A percentile compares a stretch with the other conserved stretches of the same genome.
Conservation (phyloP, 495 filamentous ascomycete genomes). For the Neurospora sp. region DNA sequence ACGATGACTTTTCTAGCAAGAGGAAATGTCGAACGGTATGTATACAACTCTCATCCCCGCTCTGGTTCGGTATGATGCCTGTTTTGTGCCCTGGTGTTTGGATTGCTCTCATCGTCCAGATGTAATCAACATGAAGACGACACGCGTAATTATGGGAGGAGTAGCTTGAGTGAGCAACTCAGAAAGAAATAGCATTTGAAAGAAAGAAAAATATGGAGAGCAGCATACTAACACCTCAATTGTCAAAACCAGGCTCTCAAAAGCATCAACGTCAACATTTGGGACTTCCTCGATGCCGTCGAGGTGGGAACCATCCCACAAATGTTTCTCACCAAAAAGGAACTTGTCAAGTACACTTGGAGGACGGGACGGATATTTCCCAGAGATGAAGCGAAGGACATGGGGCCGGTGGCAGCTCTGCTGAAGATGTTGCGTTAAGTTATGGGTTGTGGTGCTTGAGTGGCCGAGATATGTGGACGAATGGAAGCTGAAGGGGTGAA, state of each 20-base stretch:
- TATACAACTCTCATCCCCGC: background rate
- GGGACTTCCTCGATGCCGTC: constrained; percentile 25
- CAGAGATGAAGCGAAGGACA: constrained; percentile 5
- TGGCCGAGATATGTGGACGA: background rate
- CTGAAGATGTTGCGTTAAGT: constrained; percentile 1
- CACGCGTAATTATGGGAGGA: no score
- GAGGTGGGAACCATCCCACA: background rate
- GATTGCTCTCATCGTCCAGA: no score
- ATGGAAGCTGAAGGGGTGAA: background rate
- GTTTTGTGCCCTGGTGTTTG: no score
- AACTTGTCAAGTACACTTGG: constrained; percentile 19
- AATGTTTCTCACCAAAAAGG: constrained; percentile 8
- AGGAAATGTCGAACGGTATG: constrained; percentile 28
- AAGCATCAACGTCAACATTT: constrained; percentile 27
- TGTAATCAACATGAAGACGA: no score
- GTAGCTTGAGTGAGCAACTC: no score
- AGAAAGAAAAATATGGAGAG: background rate
- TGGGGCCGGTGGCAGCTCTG: constrained; percentile 21
- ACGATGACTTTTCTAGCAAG: constrained; percentile 16
- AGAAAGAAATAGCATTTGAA: no score
- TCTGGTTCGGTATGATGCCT: no score
- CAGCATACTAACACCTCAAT: background rate
- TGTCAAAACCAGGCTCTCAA: constrained; percentile 11
- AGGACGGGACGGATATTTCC: constrained; percentile 12
- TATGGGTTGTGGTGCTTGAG: background rate